Percentiles rank a stretch among this genome's conserved stretches.
These are phyloP conservation scores for Plantago lanceolata DNA, from an alignment of 305 asterid species.

Conservation along the genomic window DNA sequence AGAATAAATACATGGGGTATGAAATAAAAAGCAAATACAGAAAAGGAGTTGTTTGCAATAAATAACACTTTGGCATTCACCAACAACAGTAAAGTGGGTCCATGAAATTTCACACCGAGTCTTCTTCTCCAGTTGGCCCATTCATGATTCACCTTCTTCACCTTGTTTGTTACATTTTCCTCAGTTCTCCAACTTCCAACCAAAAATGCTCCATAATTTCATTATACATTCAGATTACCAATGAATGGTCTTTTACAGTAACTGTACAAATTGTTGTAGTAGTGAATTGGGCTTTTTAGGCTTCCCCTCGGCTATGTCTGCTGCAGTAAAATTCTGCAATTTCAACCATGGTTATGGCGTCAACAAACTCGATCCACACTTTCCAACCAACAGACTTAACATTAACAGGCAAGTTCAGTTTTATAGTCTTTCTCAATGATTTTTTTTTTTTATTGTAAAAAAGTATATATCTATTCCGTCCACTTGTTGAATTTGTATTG, in stretches of 20 bases:
- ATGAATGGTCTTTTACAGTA: neutral
- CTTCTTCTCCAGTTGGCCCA: too few relatives aligned
- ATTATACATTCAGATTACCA: conserved; percentile 1
- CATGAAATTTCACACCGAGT: too few relatives aligned
- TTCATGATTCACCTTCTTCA: too few relatives aligned
- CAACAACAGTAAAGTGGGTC: too few relatives aligned
- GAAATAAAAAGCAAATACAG: too few relatives aligned
- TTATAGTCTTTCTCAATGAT: neutral
- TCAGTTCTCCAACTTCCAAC: neutral
- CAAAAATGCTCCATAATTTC: too few relatives aligned
- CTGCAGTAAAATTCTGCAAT: neutral
- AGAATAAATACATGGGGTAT: too few relatives aligned
- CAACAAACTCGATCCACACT: conserved; percentile 2
- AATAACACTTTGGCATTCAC: too few relatives aligned
- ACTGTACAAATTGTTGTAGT: neutral
- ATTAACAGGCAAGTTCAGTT: neutral
- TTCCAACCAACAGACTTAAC: neutral
- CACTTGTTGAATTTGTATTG: neutral
- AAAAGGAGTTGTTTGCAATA: too few relatives aligned
- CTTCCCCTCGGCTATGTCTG: neutral
- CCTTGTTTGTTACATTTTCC: too few relatives aligned
- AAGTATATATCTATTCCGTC: neutral
- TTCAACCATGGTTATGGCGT: neutral
- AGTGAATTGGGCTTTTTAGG: neutral
- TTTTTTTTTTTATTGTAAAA: too few relatives aligned